Base-by-base conservation (phyloP, 169 alveolate genomes). In the Babesia ovis region DNA sequence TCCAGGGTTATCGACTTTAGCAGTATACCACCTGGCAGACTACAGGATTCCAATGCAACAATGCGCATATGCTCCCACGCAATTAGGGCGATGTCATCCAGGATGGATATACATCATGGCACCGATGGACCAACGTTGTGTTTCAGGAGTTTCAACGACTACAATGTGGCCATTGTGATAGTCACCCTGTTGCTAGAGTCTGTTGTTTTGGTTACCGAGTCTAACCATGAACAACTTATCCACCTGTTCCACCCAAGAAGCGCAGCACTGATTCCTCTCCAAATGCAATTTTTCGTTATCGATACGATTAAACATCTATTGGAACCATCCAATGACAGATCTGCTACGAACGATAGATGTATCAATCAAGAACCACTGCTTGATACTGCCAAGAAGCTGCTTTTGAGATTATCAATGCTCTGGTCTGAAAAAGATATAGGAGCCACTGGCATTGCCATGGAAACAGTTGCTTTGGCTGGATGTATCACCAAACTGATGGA, bases 1-100 rank as follows among this genome's bases (percentile, higher is more conserved):
- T 32, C 23, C 6, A 32, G 11, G 27, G 27, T 34, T 41, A 0
- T 53, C 27, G 43, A 54, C 22, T 31, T 27, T 41, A 23, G 29
- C 27, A 25, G 29, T n/a, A 20, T 4, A 50, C 9, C 14, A 8
- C 9, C 29, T 0, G 70, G 50, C 16, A 0, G 46, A 29, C 29
- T 69, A 2, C 12, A 27, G 5, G 39, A 60, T 4, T 42, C 62
- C 12, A 46, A 50, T 16, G 14, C 77, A 4, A 79, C 83, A 16
- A 16, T 70, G 0, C 20, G 35, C 0, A 5, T 79, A 32, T 79
- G 86, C 60, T 22, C 70, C 41, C 48, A 27, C 2, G 81, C 48
- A 12, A 25, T 79, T 18, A 42, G 56, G 39, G 62, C 35, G 20
- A 31, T 79, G 72, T 12, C 67, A 2, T 48, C 14, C 9, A 56